Evolutionary conservation across 352 stramenopile species (phyloP).

Genomic region (Plasmopara muralis): DNA sequence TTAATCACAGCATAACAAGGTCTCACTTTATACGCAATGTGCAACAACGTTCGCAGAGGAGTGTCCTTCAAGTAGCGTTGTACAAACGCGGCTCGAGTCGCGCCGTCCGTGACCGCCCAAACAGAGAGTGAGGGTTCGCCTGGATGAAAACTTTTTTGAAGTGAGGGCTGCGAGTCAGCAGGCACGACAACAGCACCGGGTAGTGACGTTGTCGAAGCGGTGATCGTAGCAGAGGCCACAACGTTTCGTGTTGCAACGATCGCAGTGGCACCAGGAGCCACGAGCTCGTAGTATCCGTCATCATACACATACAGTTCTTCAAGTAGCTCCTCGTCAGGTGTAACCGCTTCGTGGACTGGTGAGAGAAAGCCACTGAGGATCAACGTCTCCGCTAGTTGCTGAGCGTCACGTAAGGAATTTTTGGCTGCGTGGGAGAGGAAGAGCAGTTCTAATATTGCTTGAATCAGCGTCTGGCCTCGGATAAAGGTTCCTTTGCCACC

Average conservation of each 20-base stretch:
- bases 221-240: conserved; percentile 10
- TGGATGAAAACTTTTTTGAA: conserved; percentile 3
- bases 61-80: conserved; percentile 7
- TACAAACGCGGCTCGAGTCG: conserved; percentile 27
- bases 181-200: conserved; percentile 13
- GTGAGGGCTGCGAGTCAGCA: conserved; percentile 1
- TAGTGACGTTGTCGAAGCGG: conserved; percentile 8
- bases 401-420: conserved; percentile 18
- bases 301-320: conserved; percentile 28
- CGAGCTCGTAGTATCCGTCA: conserved; percentile 42
- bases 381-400: conserved; percentile 29
- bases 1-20: conserved; percentile 34
- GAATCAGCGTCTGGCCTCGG: conserved; percentile 33
- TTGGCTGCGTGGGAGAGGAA: conserved; percentile 26
- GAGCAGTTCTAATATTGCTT: conserved; percentile 22
- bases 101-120: conserved; percentile 32
- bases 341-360: conserved; percentile 16
- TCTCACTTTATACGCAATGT: conserved; percentile 3
- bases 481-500: conserved; percentile 26
- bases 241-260: conserved; percentile 9
- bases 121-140: conserved; percentile 16
- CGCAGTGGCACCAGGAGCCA: conserved; percentile 25
- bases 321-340: conserved; percentile 14
- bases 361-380: conserved; percentile 32
- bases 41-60: conserved; percentile 12